Base-by-base conservation (phyloP, 495 filamentous ascomycete genomes). In the Cairneyella variabilis region DNA sequence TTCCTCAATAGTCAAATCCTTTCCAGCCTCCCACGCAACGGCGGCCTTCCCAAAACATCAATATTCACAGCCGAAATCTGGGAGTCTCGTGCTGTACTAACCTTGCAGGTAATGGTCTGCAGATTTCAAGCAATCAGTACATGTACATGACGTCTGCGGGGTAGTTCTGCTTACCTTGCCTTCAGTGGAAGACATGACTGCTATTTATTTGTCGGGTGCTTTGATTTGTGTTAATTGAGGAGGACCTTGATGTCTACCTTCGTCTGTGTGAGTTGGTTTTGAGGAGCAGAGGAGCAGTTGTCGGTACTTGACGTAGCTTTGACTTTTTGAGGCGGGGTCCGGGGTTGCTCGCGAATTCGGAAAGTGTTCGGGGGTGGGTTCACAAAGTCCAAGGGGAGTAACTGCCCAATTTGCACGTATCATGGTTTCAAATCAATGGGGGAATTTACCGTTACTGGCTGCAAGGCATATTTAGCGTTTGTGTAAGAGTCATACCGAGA, bases 11-110 rank as follows among this genome's bases (percentile, higher is more conserved):
- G 78, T 85, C 49, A 98, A 79, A 64, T 89, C 86, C 72, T 95
- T 85, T 59, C 85, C 91, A 28, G 95, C 88, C 66, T 88, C 93
- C 93, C 93, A 98, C 65, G 93, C 95, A 51, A 98, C 83, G 50
- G 93, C 93, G 48, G 95, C 91, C 88, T 96, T 54, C 39, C 17
- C 1, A 25, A 27, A 38, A 14, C 60, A 16, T 54, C 40, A 54
- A 41, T 52, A 53, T 43, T 43, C n/a, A n/a, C 50, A 56, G 17
- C 47, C 44, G 14, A 9, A 9, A 34, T 21, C n/a, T 10, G 11
- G 27, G 25, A 10, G 23, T 40, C 1, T 32, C 22, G 16, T 34
- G 17, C 53, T 46, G 37, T 36, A 44, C 61, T 61, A 28, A 64
- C 85, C 76, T 88, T 88, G 74, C 85, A 88, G 61, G 80, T 88